Base-by-base conservation (phyloP, 2,329 filamentous ascomycete species). In the Cadophora malorum region DNA sequence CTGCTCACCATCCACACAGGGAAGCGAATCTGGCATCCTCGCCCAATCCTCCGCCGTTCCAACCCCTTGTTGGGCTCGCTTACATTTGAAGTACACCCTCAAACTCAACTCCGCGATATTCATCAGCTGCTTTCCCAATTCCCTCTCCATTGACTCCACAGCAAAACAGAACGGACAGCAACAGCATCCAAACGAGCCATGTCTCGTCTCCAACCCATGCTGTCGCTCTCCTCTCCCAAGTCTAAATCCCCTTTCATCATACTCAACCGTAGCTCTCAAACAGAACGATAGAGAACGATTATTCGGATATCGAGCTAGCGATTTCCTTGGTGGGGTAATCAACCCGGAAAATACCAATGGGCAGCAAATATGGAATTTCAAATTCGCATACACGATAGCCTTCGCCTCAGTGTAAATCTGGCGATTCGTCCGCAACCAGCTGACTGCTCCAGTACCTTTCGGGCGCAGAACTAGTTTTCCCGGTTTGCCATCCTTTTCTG, bases 111-210 rank as follows among this genome's bases (percentile, higher is more conserved):
- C n/a, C 47, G n/a, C n/a, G 38, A 63, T 14, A 31, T 28, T 55
- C 28, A 23, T 56, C 53, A 56, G n/a, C 19, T 35, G 28, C 21
- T 10, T 16, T 31, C 28, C 33, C 9, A 56, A 21, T 10, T 35
- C 28, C 19, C 19, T 56, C 53, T 21, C n/a, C 19, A 56, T 9
- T 19, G 53, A n/a, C 16, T 12, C 31, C 53, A 56, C 4, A 19
- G 53, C 53, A 23, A 56, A 56, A 19, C 53, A 56, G 4, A n/a
- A 56, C 9, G 53, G 53, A 23, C 53, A 56, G 16, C 53, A 56
- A 23, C 53, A 56, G 5, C 19, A 6, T 1, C 28, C 31, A 38
- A 10, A 25, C 8, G 7, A 7, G 1, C 28, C 28, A 56, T 56
- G 53, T 3, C 53, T n/a, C 2, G 2, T 56, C 53, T 56, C 53